Base-by-base conservation (phyloP, 164 flowering plant genomes). In the Tinospora cordifolia region DNA sequence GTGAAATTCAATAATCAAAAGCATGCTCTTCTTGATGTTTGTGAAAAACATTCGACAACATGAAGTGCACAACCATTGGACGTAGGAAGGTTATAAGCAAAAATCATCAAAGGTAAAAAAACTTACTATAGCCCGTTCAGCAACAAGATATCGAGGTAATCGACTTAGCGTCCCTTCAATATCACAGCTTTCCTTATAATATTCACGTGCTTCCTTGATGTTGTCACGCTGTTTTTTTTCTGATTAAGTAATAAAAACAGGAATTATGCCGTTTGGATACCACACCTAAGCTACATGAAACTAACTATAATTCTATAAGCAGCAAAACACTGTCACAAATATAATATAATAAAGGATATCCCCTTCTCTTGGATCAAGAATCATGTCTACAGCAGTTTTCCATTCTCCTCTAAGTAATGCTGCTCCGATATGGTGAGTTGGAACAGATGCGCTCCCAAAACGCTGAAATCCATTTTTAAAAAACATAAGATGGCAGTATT, bases 341-440 rank as follows among this genome's bases (percentile, higher is more conserved):
- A 58, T 21, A 1, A 19, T 34, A 54, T 36, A 12, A 21, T 58
- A 57, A 84, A 92, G 98, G 98, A 94, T 94, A 94, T 94, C 98
- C 72, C 97, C 95, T 70, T 92, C 95, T 81, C 97, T 88, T 70
- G 98, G 98, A 84, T 92, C 95, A 74, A 94, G 96, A 80, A 94
- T 84, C 90, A 92, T 71, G 81, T 62, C 72, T 13, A 85, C 89
- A 69, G 88, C 92, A 78, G 69, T 65, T 80, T 87, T 81, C 98
- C 98, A 94, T 79, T 94, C 97, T 76, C 98, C 98, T 73, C 92
- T 84, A 66, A 94, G 85, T 78, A 94, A 83, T 66, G 89, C 76
- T 26, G 97, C 96, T 66, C 98, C 98, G 81, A 94, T 78, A 41
- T 80, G 81, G 72, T 90, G 90, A 72, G 97, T 94, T 76, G 98